Evolutionary conservation across 805 yeast species (phyloP).

Genomic region (Metahyphopichia silvanorum): DNA sequence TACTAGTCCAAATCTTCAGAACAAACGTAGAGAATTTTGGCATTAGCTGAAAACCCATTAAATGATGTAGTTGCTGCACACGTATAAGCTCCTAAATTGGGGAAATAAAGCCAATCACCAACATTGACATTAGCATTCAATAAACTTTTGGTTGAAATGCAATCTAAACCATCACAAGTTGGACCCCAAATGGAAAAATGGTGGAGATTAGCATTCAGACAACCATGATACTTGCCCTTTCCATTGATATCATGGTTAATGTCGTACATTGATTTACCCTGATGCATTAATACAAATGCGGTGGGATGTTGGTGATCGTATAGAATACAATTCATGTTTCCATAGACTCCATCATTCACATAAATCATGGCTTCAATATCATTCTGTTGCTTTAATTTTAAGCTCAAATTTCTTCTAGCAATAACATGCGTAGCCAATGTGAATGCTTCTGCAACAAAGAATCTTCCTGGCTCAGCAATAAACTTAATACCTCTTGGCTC

Average conservation of each 20-base stretch:
- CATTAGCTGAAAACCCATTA: conserved; percentile 75
- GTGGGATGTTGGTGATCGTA: conserved; percentile 86
- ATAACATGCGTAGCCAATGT: conserved; percentile 81
- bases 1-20: conserved; percentile 7
- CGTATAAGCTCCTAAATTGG: conserved; percentile 87
- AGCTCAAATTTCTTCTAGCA: conserved; percentile 61
- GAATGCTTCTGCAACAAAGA: conserved; percentile 79
- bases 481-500: conserved; percentile 35
- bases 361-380: conserved; percentile 65
- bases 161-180: conserved; percentile 95
- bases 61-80: conserved; percentile 88
- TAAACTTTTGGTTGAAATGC: conserved; percentile 53
- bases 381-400: conserved; percentile 12
- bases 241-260: conserved; percentile 12
- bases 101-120: conserved; percentile 92
- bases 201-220: not conserved
- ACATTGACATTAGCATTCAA: conserved; percentile 62
- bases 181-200: conserved; percentile 93
- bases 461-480: conserved; percentile 95
- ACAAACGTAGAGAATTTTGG: conserved; percentile 58
- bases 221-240: conserved; percentile 16
- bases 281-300: conserved; percentile 62
- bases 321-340: conserved; percentile 89
- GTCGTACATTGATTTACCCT: conserved; percentile 41
- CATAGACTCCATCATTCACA: conserved; percentile 93